A percentile compares a stretch with the other conserved stretches of the same genome.
These are phyloP conservation scores for Leucosporidium creatinivorum DNA, from an alignment of 768 basidiomycete genomes.

Conservation along the genomic window DNA sequence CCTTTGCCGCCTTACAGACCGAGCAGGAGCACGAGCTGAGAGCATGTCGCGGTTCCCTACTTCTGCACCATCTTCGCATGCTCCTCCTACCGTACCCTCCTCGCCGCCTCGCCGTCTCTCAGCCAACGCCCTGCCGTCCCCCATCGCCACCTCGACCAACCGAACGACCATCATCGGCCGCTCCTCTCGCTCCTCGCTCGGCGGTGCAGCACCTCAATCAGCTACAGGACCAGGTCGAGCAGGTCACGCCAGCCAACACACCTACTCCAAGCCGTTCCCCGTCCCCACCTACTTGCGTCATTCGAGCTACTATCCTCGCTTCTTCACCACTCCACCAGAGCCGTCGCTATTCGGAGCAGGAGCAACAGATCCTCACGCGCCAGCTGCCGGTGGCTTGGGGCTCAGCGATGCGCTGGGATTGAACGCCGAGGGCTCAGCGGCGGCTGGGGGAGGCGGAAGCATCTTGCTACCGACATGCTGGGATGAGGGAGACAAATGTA, in stretches of 20 bases:
- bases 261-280: conserved; percentile 22
- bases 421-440: not conserved
- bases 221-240: not conserved
- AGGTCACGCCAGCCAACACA: not conserved
- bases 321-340: conserved; percentile 20
- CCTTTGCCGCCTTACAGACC: too few relatives aligned
- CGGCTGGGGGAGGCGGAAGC: not conserved
- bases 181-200: not conserved
- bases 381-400: not conserved
- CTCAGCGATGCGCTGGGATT: not conserved
- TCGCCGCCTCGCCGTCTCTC: too few relatives aligned
- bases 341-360: not conserved
- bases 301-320: conserved; percentile 11
- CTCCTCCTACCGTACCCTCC: too few relatives aligned
- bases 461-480: conserved; percentile 20
- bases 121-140: too few relatives aligned
- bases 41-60: too few relatives aligned
- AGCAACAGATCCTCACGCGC: not conserved
- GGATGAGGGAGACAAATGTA: conserved; percentile 25
- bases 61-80: too few relatives aligned
- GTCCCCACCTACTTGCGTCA: conserved; percentile 31
- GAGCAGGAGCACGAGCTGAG: too few relatives aligned
- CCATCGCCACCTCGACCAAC: too few relatives aligned
- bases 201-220: not conserved
- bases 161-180: too few relatives aligned